Evolutionary conservation across 345 rosid genomes (phyloP).

Genomic region (Laguncularia racemosa): DNA sequence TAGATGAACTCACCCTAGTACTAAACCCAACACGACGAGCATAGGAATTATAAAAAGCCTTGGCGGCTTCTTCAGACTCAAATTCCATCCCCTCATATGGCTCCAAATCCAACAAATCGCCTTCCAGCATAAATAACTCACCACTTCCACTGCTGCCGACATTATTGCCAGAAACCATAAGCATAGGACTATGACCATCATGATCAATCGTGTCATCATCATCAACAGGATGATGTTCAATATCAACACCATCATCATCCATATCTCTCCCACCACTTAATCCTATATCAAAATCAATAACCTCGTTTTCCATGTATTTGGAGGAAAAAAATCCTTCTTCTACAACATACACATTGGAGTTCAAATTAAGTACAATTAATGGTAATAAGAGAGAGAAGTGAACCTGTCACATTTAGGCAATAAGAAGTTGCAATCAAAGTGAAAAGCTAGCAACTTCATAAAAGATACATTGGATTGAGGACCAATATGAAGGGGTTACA

Average conservation of each 20-base stretch:
- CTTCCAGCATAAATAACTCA: slow-evolving; percentile 29
- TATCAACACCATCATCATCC: slow-evolving; percentile 25
- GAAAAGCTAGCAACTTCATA: no score
- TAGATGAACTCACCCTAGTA: slow-evolving; percentile 50
- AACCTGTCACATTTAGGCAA: no score
- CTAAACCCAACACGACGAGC: slow-evolving; percentile 55
- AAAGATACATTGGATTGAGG: no score
- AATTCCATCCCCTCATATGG: slow-evolving; percentile 52
- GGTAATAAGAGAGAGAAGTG: no score
- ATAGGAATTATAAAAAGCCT: slow-evolving; percentile 45
- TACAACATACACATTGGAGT: no score
- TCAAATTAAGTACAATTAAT: no score
- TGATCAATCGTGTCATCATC: slow-evolving; percentile 28
- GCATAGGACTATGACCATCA: slow-evolving; percentile 4
- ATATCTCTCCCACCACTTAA: slow-evolving; percentile 27
- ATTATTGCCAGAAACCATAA: slow-evolving; percentile 1
- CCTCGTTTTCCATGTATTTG: slow-evolving; percentile 35
- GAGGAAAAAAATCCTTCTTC: no score
- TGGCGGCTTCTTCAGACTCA: slow-evolving; percentile 53
- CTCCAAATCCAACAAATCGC: slow-evolving; percentile 36
- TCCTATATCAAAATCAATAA: slow-evolving; percentile 44
- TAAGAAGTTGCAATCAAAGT: no score
- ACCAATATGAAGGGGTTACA: no score
- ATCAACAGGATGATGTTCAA: slow-evolving; percentile 28
- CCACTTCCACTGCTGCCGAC: slow-evolving; percentile 13